phyloP scores from a whole-genome alignment of 305 asterid species.

The Rubia peregrina region DNA sequence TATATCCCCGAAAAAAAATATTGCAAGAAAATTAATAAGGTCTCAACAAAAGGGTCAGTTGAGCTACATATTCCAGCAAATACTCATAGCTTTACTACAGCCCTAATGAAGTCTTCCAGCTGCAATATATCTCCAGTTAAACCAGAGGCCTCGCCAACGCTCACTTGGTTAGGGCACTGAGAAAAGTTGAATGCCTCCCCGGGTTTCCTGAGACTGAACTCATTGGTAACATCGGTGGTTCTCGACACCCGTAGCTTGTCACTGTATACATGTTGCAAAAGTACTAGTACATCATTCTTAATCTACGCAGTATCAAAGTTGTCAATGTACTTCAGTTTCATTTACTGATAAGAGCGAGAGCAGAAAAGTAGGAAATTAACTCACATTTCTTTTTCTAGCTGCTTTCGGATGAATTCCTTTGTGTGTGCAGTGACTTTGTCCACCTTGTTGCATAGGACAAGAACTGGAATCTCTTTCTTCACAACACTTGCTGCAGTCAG shows the following conservation, averaged over 20 bases:
- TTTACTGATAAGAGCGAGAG: too few relatives aligned
- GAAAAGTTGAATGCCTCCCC: slow-evolving; percentile 21
- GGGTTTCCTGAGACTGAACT: slow-evolving; percentile 41
- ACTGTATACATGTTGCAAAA: slow-evolving; percentile 24
- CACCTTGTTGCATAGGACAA: slow-evolving; percentile 85
- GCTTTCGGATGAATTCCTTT: slow-evolving; percentile 70
- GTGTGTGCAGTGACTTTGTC: slow-evolving; percentile 92
- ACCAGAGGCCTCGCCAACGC: slow-evolving; percentile 25
- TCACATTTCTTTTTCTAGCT: slow-evolving; percentile 89
- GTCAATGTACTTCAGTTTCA: background rate
- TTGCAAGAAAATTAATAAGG: background rate
- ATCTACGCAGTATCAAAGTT: background rate
- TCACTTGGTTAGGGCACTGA: slow-evolving; percentile 24
- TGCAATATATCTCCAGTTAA: slow-evolving; percentile 21
- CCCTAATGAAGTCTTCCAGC: slow-evolving; percentile 23
- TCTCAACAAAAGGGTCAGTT: background rate
- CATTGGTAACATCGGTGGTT: slow-evolving; percentile 58
- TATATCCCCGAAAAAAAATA: background rate
- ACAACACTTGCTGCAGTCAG: slow-evolving; percentile 65
- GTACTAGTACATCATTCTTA: background rate
- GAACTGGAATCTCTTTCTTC: slow-evolving; percentile 60
- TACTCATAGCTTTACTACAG: slow-evolving; percentile 13
- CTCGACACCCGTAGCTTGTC: slow-evolving; percentile 84
- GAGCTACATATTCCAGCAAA: background rate
- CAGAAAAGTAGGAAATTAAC: slow-evolving; percentile 18